Evolutionary conservation across 2,329 filamentous ascomycete species (phyloP).

Genomic region (Coniochaeta hoffmannii): DNA sequence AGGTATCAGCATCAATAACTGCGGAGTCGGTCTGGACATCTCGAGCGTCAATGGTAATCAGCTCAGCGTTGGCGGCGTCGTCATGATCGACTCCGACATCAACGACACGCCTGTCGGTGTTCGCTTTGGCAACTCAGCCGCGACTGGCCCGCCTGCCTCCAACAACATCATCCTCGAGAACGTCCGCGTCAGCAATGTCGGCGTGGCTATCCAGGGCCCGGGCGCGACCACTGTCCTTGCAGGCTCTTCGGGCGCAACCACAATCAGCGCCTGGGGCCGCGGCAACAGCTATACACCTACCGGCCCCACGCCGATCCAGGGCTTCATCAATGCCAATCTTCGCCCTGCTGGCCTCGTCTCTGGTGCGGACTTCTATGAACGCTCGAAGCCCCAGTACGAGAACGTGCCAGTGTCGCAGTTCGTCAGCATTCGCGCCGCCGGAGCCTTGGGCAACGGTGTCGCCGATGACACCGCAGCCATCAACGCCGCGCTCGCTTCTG

Average conservation of each 20-base stretch:
- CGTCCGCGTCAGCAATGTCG: slow-evolving; percentile 32
- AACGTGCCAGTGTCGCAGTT: slow-evolving; percentile 50
- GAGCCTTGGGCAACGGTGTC: slow-evolving; percentile 64
- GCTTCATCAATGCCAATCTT: slow-evolving; percentile 31
- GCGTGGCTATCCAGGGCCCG: slow-evolving; percentile 33
- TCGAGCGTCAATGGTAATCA: slow-evolving; percentile 35
- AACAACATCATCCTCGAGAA: slow-evolving; percentile 42
- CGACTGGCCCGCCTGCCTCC: slow-evolving; percentile 21
- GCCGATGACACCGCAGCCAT: slow-evolving; percentile 70
- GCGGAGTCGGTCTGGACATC: slow-evolving; percentile 61
- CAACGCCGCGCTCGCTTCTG: slow-evolving; percentile 53
- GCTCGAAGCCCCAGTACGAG: slow-evolving; percentile 72
- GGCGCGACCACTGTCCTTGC: slow-evolving; percentile 44
- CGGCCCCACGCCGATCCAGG: slow-evolving; percentile 36
- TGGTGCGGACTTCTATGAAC: slow-evolving; percentile 54
- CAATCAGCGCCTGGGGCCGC: slow-evolving; percentile 53
- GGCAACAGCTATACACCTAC: slow-evolving; percentile 51
- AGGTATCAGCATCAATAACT: slow-evolving; percentile 57
- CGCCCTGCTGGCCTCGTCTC: slow-evolving; percentile 50
- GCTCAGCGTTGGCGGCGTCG: slow-evolving; percentile 63
- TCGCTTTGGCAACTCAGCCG: slow-evolving; percentile 27
- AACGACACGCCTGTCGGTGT: slow-evolving; percentile 61
- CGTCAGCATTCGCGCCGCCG: slow-evolving; percentile 58
- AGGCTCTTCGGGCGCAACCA: slow-evolving; percentile 37
- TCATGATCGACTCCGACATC: slow-evolving; percentile 67